Evolutionary conservation across 2,329 filamentous ascomycete genomes (phyloP), one percentile per base, ranked within the genome.

Genomic region (Nigrospora osmanthi): DNA sequence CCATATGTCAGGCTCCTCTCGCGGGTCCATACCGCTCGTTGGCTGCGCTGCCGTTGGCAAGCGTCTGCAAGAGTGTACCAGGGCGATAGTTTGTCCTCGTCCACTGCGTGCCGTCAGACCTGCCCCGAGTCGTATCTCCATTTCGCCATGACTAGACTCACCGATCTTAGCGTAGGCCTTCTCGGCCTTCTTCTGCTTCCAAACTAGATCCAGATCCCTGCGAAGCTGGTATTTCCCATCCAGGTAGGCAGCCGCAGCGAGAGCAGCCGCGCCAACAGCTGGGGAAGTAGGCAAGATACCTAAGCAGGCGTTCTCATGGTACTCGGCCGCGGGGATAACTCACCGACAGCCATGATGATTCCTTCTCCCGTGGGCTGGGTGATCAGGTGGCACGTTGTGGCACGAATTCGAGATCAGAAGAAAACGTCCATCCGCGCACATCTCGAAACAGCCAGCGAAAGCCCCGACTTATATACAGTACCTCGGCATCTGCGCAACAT

Each of bases 211-310:
- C 4, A 83, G 46, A 57, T 88, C 84, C 53, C 82, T 76, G 34
- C 61, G 56, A 39, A 87, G 57, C 58, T 83, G 77, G 52, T 75
- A 80, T 65, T 84, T 85, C 43, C 77, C 84, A 56, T 88, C 75
- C 33, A 84, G 63, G 52, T 85, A 85, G 35, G 73, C 72, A n/a
- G 60, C 46, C 12, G 53, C 55, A 9, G 60, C 57, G 7, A 58
- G 43, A 3, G 55, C 48, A 40, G 51, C 55, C 35, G 49, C 44
- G 1, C 33, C 44, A 4, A 34, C 11, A 35, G 44, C 44, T 42
- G 6, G 13, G n/a, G 17, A 7, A 3, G 12, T 10, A 30, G 23
- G 23, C 23, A 28, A 28, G 9, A 28, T 28, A 7, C 23, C 11
- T 33, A 9, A 40, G 38, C 11, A 4, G 9, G 14, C 14, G 23